Evolutionary conservation across 139 green algal genomes (phyloP).

Genomic region (Edaphochlamys debaryana): DNA sequence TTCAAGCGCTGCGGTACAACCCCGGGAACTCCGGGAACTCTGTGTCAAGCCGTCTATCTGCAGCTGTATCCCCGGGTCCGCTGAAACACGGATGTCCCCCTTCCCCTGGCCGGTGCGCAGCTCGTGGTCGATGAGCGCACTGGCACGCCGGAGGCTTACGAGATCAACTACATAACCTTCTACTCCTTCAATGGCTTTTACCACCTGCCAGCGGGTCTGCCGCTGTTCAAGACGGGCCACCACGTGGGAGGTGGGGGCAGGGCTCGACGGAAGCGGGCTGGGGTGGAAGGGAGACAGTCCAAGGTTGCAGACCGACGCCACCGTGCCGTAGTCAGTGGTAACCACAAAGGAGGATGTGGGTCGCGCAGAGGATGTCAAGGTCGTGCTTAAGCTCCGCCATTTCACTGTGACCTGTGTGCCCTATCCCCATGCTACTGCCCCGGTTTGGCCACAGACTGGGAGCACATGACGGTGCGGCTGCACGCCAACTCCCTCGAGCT

Average conservation of each 20-base stretch:
- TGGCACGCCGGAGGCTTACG: constrained; percentile 16
- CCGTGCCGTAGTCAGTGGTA: neutral
- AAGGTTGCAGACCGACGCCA: too few species aligned
- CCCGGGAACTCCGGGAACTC: too few species aligned
- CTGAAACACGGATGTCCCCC: neutral
- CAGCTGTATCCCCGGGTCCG: too few species aligned
- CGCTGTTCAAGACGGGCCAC: neutral
- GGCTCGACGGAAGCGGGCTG: neutral
- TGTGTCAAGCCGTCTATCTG: neutral
- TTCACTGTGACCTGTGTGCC: too few species aligned
- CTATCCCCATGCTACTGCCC: too few species aligned
- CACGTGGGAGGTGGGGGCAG: constrained; percentile 17
- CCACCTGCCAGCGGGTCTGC: neutral
- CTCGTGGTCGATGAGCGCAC: constrained; percentile 6
- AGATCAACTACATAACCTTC: constrained; percentile 38
- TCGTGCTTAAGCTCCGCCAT: too few species aligned
- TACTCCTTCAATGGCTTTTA: constrained; percentile 40
- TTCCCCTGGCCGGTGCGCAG: neutral
- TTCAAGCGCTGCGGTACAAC: neutral
- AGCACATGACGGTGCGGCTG: constrained; percentile 31
- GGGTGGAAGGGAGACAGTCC: too few species aligned
- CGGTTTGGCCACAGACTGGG: constrained; percentile 37
- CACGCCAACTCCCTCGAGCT: constrained; percentile 20
- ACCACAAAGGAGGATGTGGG: neutral
- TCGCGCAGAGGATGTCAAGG: neutral